Conservation (phyloP, 2,329 filamentous ascomycete genomes). For the Hyphodiscus sp. region DNA sequence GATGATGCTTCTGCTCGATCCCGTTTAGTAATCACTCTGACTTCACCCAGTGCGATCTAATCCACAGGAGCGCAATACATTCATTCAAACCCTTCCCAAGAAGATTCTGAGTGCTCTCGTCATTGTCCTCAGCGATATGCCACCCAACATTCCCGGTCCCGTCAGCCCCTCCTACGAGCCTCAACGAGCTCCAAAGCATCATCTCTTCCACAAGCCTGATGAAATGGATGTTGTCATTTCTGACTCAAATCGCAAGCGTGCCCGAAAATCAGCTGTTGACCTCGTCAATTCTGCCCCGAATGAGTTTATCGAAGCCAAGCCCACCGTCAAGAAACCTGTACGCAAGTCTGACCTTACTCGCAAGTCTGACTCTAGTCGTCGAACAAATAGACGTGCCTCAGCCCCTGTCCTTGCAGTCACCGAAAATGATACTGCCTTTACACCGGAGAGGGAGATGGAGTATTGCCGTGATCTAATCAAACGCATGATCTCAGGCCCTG, state of each 20-base stretch:
- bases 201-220: slow-evolving; percentile 39
- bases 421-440: slow-evolving; percentile 2
- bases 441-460: slow-evolving; percentile 41
- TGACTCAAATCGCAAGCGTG: slow-evolving; percentile 18
- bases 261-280: slow-evolving; percentile 18
- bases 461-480: slow-evolving; percentile 53
- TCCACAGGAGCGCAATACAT: slow-evolving; percentile 45
- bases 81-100: slow-evolving; percentile 54
- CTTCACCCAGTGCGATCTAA: slow-evolving; percentile 40
- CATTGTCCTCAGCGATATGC: slow-evolving; percentile 52
- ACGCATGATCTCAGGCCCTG: slow-evolving; percentile 56
- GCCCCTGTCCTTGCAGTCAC: neutral
- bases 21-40: too few species aligned
- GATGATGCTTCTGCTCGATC: too few species aligned
- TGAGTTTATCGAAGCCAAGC: slow-evolving; percentile 20
- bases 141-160: slow-evolving; percentile 16
- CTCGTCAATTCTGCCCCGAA: slow-evolving; percentile 4
- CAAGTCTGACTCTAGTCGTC: slow-evolving; percentile 18
- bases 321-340: slow-evolving; percentile 16
- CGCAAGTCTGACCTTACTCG: slow-evolving; percentile 21
- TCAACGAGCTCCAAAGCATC: slow-evolving; percentile 2
- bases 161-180: slow-evolving; percentile 8
- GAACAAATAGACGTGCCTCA: slow-evolving; percentile 8
- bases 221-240: slow-evolving; percentile 34
- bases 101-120: slow-evolving; percentile 58